These are phyloP conservation scores for Pseudozyma sp. DNA, from an alignment of 1,284 basidiomycete genomes.

Conservation along the genomic window DNA sequence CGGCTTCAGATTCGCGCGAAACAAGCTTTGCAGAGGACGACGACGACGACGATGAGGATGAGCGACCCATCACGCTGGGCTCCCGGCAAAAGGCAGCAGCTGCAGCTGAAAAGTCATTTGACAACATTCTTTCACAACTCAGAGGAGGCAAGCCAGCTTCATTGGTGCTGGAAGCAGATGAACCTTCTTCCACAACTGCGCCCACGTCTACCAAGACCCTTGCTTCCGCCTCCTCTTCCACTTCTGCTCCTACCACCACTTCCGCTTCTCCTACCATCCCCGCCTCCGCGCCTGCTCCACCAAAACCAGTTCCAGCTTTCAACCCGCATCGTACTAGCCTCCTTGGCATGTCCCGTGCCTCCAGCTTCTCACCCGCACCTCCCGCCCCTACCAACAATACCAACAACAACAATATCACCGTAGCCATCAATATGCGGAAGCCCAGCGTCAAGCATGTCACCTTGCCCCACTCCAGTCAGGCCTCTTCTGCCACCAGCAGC, in stretches of 20 bases:
- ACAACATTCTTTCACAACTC: conserved; percentile 46
- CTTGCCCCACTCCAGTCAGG: conserved; percentile 23
- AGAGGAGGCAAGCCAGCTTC: conserved; percentile 10
- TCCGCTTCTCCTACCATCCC: neutral
- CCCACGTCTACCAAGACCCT: neutral
- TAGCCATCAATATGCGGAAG: conserved; percentile 26
- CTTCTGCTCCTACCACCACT: neutral
- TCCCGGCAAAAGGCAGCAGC: conserved; percentile 42
- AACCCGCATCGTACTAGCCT: conserved; percentile 27
- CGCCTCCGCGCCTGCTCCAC: conserved; percentile 5
- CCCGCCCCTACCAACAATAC: neutral
- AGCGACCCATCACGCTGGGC: conserved; percentile 42
- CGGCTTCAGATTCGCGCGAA: neutral
- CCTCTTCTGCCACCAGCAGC: neutral
- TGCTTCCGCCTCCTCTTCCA: conserved; percentile 1
- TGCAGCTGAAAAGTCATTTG: conserved; percentile 44
- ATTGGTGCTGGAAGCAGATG: neutral
- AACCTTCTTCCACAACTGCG: conserved; percentile 2
- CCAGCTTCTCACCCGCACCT: conserved; percentile 45
- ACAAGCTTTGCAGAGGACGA: neutral
- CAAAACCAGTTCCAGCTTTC: conserved; percentile 8
- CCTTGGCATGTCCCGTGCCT: conserved; percentile 47
- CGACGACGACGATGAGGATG: conserved; percentile 22
- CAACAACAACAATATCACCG: conserved; percentile 3
- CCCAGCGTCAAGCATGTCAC: conserved; percentile 10